These are phyloP conservation scores for Cyphellophora attinorum DNA, from an alignment of 2,329 filamentous ascomycete genomes.

Conservation along the genomic window DNA sequence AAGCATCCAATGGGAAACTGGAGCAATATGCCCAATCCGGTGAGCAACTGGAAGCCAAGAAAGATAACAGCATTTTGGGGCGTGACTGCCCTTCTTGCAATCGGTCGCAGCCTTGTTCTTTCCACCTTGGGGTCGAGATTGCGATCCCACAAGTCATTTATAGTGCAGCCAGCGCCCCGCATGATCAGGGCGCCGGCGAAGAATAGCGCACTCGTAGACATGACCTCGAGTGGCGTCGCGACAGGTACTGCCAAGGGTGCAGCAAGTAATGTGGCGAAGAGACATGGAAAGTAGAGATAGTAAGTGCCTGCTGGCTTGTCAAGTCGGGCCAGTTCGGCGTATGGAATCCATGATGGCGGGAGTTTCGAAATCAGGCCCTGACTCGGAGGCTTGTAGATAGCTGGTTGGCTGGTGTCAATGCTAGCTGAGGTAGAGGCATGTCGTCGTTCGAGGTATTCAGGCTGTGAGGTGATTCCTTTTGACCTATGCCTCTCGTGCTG, in stretches of 20 bases:
- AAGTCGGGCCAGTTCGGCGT: constrained; percentile 44
- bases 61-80: constrained; percentile 34
- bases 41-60: constrained; percentile 32
- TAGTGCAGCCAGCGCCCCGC: constrained; percentile 43
- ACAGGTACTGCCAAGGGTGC: constrained; percentile 28
- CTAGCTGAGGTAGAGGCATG: no score
- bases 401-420: no score
- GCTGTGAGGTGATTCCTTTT: no score
- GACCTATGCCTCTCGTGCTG: no score
- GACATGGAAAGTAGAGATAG: constrained; percentile 44
- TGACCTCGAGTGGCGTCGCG: constrained; percentile 24
- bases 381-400: constrained; percentile 34
- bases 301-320: constrained; percentile 43
- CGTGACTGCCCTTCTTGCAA: constrained; percentile 42
- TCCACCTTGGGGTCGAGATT: constrained; percentile 44
- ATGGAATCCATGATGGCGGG: constrained; percentile 44
- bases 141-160: constrained; percentile 48
- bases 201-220: constrained; percentile 29
- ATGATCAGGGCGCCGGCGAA: constrained; percentile 38
- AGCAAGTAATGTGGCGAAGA: constrained; percentile 37
- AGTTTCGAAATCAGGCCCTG: constrained; percentile 36
- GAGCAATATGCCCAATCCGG: constrained; percentile 32
- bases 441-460: no score
- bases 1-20: constrained; percentile 33
- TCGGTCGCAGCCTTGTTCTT: constrained; percentile 42